phyloP scores from a whole-genome alignment of 805 yeast species.

The Blastobotrys parvus region DNA sequence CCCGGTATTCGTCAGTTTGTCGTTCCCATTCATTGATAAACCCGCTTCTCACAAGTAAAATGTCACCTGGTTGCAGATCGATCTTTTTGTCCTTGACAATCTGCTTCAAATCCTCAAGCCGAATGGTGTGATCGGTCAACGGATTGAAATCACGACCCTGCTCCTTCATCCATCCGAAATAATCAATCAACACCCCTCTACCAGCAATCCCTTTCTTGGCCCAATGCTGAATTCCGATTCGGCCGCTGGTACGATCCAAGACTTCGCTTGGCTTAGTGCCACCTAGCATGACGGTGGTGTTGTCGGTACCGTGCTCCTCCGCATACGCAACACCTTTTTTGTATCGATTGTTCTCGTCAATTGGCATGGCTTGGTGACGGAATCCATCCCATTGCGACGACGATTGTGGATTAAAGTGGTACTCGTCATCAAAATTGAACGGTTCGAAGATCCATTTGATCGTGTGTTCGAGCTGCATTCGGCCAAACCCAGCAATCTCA shows the following conservation, averaged over 20 bases:
- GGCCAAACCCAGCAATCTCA: slow-evolving; percentile 15
- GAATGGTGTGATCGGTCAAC: slow-evolving; percentile 20
- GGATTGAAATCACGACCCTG: slow-evolving; percentile 22
- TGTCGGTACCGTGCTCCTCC: neutral
- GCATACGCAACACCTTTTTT: neutral
- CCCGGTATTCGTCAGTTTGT: slow-evolving; percentile 5
- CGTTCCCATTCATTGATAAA: slow-evolving; percentile 23
- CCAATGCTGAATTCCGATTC: slow-evolving; percentile 20
- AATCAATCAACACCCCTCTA: slow-evolving; percentile 30
- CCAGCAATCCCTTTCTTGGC: slow-evolving; percentile 28
- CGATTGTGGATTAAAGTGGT: slow-evolving; percentile 25
- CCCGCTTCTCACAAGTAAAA: slow-evolving; percentile 27
- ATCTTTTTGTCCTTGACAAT: slow-evolving; percentile 21
- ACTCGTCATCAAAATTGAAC: slow-evolving; percentile 24
- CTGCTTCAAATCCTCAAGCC: slow-evolving; percentile 18
- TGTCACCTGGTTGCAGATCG: slow-evolving; percentile 25
- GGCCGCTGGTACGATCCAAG: neutral
- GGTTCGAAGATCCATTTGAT: slow-evolving; percentile 3
- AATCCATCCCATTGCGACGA: slow-evolving; percentile 31
- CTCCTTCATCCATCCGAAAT: slow-evolving; percentile 23
- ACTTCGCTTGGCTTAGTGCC: slow-evolving; percentile 1
- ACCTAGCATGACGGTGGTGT: neutral
- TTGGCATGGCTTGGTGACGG: slow-evolving; percentile 24
- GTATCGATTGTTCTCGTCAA: slow-evolving; percentile 6
- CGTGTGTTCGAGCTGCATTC: slow-evolving; percentile 5